Evolutionary conservation across 192 early-diverging fungal species (phyloP).

Genomic region (Glomus cerebriforme): DNA sequence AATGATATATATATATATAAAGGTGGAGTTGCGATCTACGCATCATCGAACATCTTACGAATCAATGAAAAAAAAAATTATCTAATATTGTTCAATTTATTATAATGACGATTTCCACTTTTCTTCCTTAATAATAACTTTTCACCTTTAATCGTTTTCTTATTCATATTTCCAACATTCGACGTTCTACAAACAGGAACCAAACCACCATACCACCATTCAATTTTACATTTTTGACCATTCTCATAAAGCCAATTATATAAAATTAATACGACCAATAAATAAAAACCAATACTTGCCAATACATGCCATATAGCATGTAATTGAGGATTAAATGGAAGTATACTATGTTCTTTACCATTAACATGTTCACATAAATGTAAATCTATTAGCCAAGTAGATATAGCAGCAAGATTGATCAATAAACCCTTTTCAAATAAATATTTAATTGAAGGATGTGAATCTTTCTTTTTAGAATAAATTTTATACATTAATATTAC

Average conservation of each 20-base stretch:
- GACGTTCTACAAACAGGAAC: constrained; percentile 18
- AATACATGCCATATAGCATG: constrained; percentile 70
- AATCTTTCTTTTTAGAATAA: constrained; percentile 33
- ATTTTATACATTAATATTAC: constrained; percentile 36
- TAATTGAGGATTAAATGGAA: constrained; percentile 50
- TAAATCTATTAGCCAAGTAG: constrained; percentile 40
- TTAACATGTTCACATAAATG: constrained; percentile 36
- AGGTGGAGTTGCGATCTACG: no score
- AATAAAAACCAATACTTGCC: constrained; percentile 58
- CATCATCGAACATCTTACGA: no score
- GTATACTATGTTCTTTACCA: constrained; percentile 12
- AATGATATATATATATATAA: no score
- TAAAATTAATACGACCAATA: constrained; percentile 59
- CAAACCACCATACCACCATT: constrained; percentile 33
- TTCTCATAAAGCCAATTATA: constrained; percentile 37
- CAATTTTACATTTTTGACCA: constrained; percentile 37
- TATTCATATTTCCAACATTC: background rate
- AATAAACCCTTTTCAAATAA: constrained; percentile 38
- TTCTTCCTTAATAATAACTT: background rate
- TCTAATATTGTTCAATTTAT: background rate
- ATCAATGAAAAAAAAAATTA: no score
- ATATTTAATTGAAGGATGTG: constrained; percentile 37
- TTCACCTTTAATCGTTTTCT: background rate
- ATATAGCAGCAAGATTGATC: constrained; percentile 31
- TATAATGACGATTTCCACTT: background rate